These are phyloP conservation scores for Microbotryum violaceum DNA, from an alignment of 1,284 basidiomycete genomes.

Conservation along the genomic window DNA sequence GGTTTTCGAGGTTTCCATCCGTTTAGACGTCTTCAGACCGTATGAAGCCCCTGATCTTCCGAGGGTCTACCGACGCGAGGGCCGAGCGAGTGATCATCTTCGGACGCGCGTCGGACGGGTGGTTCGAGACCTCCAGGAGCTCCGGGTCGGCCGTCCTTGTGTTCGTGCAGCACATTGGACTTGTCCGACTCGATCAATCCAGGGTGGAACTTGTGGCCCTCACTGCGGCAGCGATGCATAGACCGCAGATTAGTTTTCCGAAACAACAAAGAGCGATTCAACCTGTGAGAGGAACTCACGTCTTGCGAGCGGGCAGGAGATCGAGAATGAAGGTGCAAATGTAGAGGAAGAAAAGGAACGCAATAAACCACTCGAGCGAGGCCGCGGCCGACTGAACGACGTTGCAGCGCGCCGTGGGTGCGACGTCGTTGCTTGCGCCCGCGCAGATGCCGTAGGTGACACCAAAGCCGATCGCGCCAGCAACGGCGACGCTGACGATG, in stretches of 20 bases:
- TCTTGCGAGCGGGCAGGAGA: conserved; percentile 42
- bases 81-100: too few species aligned
- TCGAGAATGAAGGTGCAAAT: conserved; percentile 41
- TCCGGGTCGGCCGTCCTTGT: conserved; percentile 18
- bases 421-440: conserved; percentile 24
- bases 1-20: too few species aligned
- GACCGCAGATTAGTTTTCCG: too few species aligned
- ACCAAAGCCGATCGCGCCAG: conserved; percentile 46
- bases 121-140: neutral
- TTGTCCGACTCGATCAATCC: conserved; percentile 22
- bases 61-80: neutral
- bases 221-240: neutral
- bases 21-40: too few species aligned
- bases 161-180: conserved; percentile 24
- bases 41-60: too few species aligned
- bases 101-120: too few species aligned
- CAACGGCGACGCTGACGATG: conserved; percentile 44
- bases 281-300: conserved; percentile 5
- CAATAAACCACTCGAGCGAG: conserved; percentile 46
- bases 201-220: conserved; percentile 14
- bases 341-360: conserved; percentile 40
- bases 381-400: conserved; percentile 44
- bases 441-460: conserved; percentile 41
- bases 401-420: conserved; percentile 39
- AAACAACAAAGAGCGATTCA: too few species aligned